Evolutionary conservation across 257 asterid species (phyloP), one percentile per base, ranked within the genome.

Genomic region (Nicotiana benthamiana): DNA sequence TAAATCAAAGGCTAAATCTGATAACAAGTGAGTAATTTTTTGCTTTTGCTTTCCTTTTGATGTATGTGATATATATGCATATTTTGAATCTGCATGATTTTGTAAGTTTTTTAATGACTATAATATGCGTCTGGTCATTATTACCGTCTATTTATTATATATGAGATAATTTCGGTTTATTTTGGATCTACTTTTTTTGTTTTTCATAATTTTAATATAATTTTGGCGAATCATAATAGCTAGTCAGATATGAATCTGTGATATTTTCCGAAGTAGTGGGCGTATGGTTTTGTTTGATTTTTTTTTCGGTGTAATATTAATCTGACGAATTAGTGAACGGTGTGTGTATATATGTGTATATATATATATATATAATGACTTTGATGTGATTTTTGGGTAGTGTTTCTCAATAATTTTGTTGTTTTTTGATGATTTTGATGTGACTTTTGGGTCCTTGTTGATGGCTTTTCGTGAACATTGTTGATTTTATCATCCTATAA

Each of bases 1-100:
- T 17, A 91, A 87, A 90, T 87, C 95, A 20, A 92, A 85, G 87
- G 79, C 89, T 0, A 92, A 88, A 79, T 86, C 94, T 15, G 97
- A 92, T 43, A 77, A 84, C 54, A 91, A 88, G 97, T 94, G 80
- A 61, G 95, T 87, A 82, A 26, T 0, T 1, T 18, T 1, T 9
- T 67, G 1, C 15, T 30, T 75, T 68, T 54, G 3, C 9, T 2
- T n/a, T n/a, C n/a, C n/a, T n/a, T n/a, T n/a, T n/a, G n/a, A n/a
- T n/a, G n/a, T n/a, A 40, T 12, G 34, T 64, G 22, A 28, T 28
- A 6, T 56, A 2, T 6, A 5, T 56, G 10, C 62, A 6, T 56
- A 12, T 18, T 66, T 9, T 67, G 54, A 67, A 67, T 67, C 3
- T 67, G 48, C 9, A 66, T 66, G 4, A 28, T 17, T 9, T 20